Evolutionary conservation across 1,284 basidiomycete genomes (phyloP).

Genomic region (Cystobasidium sp.): DNA sequence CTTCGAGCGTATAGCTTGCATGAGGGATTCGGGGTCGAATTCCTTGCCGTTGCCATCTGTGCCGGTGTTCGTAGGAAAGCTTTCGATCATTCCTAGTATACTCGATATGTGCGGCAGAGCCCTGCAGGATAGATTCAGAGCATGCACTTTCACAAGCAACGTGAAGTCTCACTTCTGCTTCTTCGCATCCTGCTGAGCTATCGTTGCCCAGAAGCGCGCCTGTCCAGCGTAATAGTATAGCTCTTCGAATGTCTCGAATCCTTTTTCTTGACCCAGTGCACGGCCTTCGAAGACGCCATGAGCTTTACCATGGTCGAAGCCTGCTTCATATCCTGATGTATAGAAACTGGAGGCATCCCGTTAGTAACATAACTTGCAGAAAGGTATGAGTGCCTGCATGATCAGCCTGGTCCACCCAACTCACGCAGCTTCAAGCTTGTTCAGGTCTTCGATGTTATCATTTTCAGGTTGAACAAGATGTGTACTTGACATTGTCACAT

Average conservation of each 20-base stretch:
- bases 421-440: constrained; percentile 41
- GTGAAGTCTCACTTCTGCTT: constrained; percentile 58
- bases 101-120: not conserved
- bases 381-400: not conserved
- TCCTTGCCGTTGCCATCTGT: constrained; percentile 54
- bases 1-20: constrained; percentile 82
- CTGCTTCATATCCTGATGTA: constrained; percentile 73
- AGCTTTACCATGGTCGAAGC: constrained; percentile 79
- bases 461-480: not conserved
- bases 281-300: constrained; percentile 91
- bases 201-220: constrained; percentile 69
- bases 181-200: constrained; percentile 48
- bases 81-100: constrained; percentile 60
- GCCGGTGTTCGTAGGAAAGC: constrained; percentile 79
- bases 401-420: not conserved
- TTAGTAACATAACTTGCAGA: not conserved
- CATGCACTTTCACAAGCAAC: constrained; percentile 57
- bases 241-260: constrained; percentile 96
- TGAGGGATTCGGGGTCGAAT: constrained; percentile 74
- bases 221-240: constrained; percentile 89
- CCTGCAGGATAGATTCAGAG: not conserved
- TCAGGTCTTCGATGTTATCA: constrained; percentile 19
- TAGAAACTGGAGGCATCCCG: constrained; percentile 68
- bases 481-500: not conserved
- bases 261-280: constrained; percentile 86